Percentiles rank a stretch among this genome's conserved stretches.
phyloP scores from a whole-genome alignment of 2,329 filamentous ascomycete species.

The Aspergillus fischeri region DNA sequence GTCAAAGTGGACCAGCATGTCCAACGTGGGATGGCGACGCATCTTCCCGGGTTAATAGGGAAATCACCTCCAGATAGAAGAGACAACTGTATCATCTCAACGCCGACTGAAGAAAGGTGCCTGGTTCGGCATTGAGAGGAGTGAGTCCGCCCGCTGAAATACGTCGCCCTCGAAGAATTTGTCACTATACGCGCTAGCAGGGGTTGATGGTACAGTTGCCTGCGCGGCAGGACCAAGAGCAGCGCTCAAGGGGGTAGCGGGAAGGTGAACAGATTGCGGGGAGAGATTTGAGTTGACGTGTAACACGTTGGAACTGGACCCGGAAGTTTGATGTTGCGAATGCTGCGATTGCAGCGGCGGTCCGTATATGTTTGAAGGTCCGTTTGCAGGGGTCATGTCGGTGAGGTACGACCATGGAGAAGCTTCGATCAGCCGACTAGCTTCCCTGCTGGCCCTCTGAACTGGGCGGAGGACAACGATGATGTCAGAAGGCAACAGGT shows the following conservation, averaged over 20 bases:
- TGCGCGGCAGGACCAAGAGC: constrained; percentile 86
- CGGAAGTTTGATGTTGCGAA: constrained; percentile 27
- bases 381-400: constrained; percentile 34
- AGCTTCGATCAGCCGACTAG: constrained; percentile 65
- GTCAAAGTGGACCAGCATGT: not conserved
- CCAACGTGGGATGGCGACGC: not conserved
- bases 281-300: constrained; percentile 28
- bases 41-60: not conserved
- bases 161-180: constrained; percentile 48
- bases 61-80: not conserved
- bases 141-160: constrained; percentile 46
- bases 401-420: constrained; percentile 60
- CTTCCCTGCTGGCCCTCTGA: constrained; percentile 78
- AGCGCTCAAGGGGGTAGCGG: constrained; percentile 84
- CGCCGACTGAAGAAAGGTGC: constrained; percentile 40
- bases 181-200: constrained; percentile 46
- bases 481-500: constrained; percentile 60
- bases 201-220: constrained; percentile 71
- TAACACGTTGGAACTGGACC: constrained; percentile 23
- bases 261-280: constrained; percentile 56
- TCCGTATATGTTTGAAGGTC: constrained; percentile 30
- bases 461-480: constrained; percentile 72
- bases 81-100: constrained; percentile 14
- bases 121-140: constrained; percentile 43
- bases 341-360: constrained; percentile 32